phyloP scores from a whole-genome alignment of 2,329 filamentous ascomycete genomes.

The Blumeriella jaapii region DNA sequence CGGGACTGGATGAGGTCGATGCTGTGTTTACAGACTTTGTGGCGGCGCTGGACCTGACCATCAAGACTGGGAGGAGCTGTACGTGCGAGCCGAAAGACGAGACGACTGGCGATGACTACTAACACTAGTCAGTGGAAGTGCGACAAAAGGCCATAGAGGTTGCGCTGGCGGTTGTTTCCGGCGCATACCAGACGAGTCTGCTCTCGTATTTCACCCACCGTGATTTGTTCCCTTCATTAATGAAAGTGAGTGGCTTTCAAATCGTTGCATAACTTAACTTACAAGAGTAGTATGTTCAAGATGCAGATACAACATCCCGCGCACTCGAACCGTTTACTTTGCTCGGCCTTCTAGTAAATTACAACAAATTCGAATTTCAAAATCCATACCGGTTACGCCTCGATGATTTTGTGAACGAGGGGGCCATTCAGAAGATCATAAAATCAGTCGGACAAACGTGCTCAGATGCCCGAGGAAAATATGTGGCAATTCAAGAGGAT shows the following conservation, averaged over 20 bases:
- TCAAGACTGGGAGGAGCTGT: constrained; percentile 64
- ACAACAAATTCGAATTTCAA: constrained; percentile 98
- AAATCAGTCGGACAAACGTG: constrained; percentile 65
- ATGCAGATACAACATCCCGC: constrained; percentile 52
- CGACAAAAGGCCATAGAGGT: constrained; percentile 72
- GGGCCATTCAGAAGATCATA: constrained; percentile 72
- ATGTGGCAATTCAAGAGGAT: constrained; percentile 81
- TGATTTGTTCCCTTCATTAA: constrained; percentile 86
- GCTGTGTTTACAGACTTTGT: constrained; percentile 82
- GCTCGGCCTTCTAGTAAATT: constrained; percentile 81
- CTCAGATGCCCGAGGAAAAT: constrained; percentile 55
- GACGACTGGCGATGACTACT: too few relatives aligned
- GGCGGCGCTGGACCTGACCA: constrained; percentile 66
- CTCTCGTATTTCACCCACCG: constrained; percentile 91
- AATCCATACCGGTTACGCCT: constrained; percentile 89
- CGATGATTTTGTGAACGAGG: constrained; percentile 91
- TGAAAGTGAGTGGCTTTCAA: constrained; percentile 60
- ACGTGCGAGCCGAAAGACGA: too few relatives aligned
- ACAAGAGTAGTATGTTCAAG: constrained; percentile 59
- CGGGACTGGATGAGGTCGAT: constrained; percentile 82
- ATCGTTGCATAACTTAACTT: neutral
- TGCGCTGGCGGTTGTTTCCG: constrained; percentile 73
- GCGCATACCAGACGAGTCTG: constrained; percentile 91
- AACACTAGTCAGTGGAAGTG: constrained; percentile 48
- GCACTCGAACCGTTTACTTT: constrained; percentile 69